Evolutionary conservation across 345 rosid genomes (phyloP).

Genomic region (Euphorbia lathyris): DNA sequence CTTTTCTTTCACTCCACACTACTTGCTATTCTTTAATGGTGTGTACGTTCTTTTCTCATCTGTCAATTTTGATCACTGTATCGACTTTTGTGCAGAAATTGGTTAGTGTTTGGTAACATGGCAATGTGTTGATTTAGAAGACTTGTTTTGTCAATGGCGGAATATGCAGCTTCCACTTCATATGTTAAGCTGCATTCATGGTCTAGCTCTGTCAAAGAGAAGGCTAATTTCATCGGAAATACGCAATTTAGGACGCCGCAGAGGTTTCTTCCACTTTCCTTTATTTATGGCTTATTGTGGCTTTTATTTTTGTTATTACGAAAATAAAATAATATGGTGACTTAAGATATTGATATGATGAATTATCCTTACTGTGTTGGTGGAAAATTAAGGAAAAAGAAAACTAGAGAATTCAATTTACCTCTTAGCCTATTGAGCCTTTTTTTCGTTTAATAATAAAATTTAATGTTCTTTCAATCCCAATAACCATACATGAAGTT

Average conservation of each 20-base stretch:
- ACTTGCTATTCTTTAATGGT: not conserved
- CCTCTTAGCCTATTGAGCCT: not conserved
- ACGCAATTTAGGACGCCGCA: constrained; percentile 25
- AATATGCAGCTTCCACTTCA: constrained; percentile 38
- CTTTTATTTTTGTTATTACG: not conserved
- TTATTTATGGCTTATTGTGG: not conserved
- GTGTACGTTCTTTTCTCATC: not conserved
- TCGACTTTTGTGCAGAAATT: not conserved
- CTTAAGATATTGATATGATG: not conserved
- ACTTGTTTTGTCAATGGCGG: constrained; percentile 43
- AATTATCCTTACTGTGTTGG: not conserved
- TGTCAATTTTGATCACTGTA: not conserved
- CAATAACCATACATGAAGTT: not conserved
- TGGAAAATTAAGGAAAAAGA: not conserved
- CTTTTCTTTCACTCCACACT: not conserved
- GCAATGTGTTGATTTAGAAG: constrained; percentile 30
- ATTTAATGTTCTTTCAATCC: too few relatives aligned
- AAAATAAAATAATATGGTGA: not conserved
- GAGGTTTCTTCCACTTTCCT: constrained; percentile 23
- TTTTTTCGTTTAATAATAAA: too few relatives aligned
- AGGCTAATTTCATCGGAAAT: not conserved
- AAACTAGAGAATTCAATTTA: not conserved
- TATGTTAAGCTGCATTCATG: constrained; percentile 45
- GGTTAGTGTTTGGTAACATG: not conserved
- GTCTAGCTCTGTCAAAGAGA: constrained; percentile 20